Base-by-base conservation (phyloP, 2,329 filamentous ascomycete genomes). In the Monosporascus cannonballus region DNA sequence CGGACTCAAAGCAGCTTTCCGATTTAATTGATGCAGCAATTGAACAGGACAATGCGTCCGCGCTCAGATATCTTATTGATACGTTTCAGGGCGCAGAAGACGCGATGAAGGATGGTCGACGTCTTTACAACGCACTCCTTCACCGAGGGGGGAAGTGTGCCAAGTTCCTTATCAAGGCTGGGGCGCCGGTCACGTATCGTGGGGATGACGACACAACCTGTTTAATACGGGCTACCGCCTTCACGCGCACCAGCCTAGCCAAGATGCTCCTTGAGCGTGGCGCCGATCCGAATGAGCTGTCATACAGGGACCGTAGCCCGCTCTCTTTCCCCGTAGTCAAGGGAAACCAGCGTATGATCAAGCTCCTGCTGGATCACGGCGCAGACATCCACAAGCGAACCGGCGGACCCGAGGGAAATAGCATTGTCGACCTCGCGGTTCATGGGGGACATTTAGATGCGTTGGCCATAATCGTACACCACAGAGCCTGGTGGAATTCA, bases 281-380 rank as follows among this genome's bases (percentile, higher is more conserved):
- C 36, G 59, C 55, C 15, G 51, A 61, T 51, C 59, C 61, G 24
- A 55, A 62, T 50, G 49, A 51, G 53, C 22, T 14, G 17, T 24
- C 47, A 4, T 47, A 39, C 36, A 2, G 30, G 2, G 38, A 46
- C 6, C 18, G 42, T 6, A 7, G 24, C 20, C 45, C 56, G 42
- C 41, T 54, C 11, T 38, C 14, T 1, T 4, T 48, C 15, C 49
- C 58, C 36, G 30, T 57, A 20, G 6, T 50, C 36, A 15, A 27
- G 9, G 27, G 22, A 4, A 14, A 55, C 4, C 1, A 8, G n/a
- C 18, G 5, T 5, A 56, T 58, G 47, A 25, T 61, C 17, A 5
- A 25, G 1, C 27, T 59, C 11, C 46, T 63, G 8, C 22, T 63
- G 9, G 51, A 61, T 20, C 46, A 57, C 49, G 61, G 61, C 7